phyloP scores from a whole-genome alignment of 805 yeast species.

The Spathaspora girioi region DNA sequence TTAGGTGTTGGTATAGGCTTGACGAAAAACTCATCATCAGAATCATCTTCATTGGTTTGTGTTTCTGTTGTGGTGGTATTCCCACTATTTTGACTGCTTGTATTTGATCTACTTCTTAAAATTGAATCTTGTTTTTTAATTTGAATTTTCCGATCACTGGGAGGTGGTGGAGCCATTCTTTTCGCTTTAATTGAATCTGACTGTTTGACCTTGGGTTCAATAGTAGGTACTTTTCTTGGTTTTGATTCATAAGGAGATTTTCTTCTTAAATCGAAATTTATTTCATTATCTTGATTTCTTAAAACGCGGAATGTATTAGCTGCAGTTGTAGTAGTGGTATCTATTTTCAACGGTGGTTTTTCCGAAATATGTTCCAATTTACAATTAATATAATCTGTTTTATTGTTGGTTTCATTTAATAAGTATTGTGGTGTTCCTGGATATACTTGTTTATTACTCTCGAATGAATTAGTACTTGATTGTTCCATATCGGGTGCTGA shows the following conservation, averaged over 20 bases:
- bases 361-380: neutral
- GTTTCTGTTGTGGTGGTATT: neutral
- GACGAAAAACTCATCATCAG: constrained; percentile 44
- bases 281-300: constrained; percentile 63
- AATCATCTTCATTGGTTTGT: neutral
- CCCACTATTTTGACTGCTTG: neutral
- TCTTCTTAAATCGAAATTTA: constrained; percentile 77
- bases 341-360: neutral
- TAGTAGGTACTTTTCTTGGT: constrained; percentile 11
- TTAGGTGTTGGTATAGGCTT: constrained; percentile 20
- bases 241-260: constrained; percentile 63
- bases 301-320: constrained; percentile 59
- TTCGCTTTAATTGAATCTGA: constrained; percentile 54
- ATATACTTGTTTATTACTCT: neutral
- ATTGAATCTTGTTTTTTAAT: constrained; percentile 9
- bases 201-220: constrained; percentile 22
- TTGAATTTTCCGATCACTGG: constrained; percentile 21
- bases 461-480: constrained; percentile 50
- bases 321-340: neutral
- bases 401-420: constrained; percentile 12
- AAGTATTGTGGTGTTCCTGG: constrained; percentile 11
- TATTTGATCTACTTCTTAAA: constrained; percentile 4
- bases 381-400: constrained; percentile 1
- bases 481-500: constrained; percentile 32
- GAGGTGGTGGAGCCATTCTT: constrained; percentile 72